Evolutionary conservation across 768 basidiomycete genomes (phyloP).

Genomic region (Psilocybe cubensis): DNA sequence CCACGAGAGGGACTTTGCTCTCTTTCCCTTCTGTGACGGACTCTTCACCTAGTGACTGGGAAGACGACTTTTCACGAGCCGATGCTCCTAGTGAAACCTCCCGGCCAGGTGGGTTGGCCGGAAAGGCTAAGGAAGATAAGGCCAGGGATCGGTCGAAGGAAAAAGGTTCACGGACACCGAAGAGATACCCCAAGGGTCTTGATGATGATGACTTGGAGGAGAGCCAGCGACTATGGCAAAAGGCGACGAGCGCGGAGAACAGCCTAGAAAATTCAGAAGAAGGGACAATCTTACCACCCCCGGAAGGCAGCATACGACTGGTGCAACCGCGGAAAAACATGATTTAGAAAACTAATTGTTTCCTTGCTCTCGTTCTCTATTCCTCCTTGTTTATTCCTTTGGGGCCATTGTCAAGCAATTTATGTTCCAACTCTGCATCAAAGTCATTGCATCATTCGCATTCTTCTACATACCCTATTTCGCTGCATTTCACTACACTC

Average conservation of each 20-base stretch:
- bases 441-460: not conserved
- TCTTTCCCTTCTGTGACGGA: conserved; percentile 59
- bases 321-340: conserved; percentile 15
- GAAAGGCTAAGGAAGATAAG: conserved; percentile 29
- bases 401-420: not conserved
- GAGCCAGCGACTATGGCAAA: conserved; percentile 55
- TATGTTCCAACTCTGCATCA: not conserved
- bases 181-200: conserved; percentile 51
- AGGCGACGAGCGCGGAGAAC: conserved; percentile 15
- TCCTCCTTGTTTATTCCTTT: not conserved
- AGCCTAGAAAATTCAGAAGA: conserved; percentile 14
- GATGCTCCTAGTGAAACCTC: conserved; percentile 18
- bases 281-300: conserved; percentile 10
- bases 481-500: not conserved
- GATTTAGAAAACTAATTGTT: not conserved
- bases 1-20: conserved; percentile 38
- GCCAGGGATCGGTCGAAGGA: conserved; percentile 41
- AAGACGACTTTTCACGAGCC: conserved; percentile 35
- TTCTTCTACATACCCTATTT: not conserved
- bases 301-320: conserved; percentile 22
- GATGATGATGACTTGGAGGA: conserved; percentile 65
- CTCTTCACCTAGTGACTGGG: conserved; percentile 45
- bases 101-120: conserved; percentile 12
- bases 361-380: not conserved
- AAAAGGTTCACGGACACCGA: conserved; percentile 38